These are phyloP conservation scores for Solidago caesia DNA, from an alignment of 129 eudicot species.

Conservation along the genomic window DNA sequence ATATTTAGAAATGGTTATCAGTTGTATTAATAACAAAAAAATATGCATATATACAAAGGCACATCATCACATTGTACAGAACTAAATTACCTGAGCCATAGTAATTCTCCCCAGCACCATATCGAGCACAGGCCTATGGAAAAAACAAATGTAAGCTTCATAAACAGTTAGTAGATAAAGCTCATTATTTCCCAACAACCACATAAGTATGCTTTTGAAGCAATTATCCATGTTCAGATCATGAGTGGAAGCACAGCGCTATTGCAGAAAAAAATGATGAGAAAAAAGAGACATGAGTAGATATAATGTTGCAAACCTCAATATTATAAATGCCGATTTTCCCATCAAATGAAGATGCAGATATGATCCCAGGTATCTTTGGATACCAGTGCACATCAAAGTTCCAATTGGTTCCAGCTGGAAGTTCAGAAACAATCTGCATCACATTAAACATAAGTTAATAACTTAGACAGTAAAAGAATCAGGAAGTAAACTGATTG, in stretches of 20 bases:
- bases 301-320: constrained; percentile 52
- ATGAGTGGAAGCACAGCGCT: background rate
- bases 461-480: background rate
- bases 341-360: constrained; percentile 97
- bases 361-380: constrained; percentile 88
- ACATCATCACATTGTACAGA: background rate
- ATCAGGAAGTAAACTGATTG: background rate
- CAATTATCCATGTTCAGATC: background rate
- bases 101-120: constrained; percentile 62
- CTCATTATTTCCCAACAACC: background rate
- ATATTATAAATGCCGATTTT: constrained; percentile 83
- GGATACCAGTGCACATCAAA: constrained; percentile 96
- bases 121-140: constrained; percentile 31
- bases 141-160: constrained; percentile 19
- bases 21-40: background rate
- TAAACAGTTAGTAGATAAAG: background rate
- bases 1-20: background rate
- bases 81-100: constrained; percentile 56
- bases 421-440: constrained; percentile 91
- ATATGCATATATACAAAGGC: background rate
- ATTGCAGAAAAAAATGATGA: background rate
- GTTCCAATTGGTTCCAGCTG: constrained; percentile 92
- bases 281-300: background rate
- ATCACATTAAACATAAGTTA: background rate
- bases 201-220: background rate